Conservation (phyloP, 192 early-diverging fungal species). For the Linnemannia exigua region DNA sequence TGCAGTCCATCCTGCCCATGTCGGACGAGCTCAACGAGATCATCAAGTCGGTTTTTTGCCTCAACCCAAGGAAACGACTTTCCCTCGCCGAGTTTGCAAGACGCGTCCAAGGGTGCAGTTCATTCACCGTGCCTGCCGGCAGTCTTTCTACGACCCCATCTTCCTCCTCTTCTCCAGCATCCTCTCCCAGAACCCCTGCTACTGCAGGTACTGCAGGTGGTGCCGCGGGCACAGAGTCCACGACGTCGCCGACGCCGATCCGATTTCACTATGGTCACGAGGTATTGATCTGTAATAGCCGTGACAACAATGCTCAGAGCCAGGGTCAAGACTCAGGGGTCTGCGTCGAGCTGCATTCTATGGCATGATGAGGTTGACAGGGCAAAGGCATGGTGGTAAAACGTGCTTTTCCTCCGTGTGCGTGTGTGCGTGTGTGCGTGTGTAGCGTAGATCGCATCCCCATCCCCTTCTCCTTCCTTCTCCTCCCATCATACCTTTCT, state of each 20-base stretch:
- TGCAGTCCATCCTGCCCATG: conserved; percentile 70
- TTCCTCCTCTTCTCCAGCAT: background rate
- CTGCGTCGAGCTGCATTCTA: conserved; percentile 20
- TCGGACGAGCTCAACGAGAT: conserved; percentile 73
- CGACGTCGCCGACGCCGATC: background rate
- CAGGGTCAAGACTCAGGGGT: conserved; percentile 33
- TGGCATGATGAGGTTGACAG: conserved; percentile 5
- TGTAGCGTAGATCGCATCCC: background rate
- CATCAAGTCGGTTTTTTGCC: conserved; percentile 61
- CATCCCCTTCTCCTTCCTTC: background rate
- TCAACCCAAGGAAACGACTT: conserved; percentile 62
- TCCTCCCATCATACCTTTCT: background rate
- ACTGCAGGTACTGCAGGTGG: background rate
- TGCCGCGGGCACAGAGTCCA: conserved; percentile 3
- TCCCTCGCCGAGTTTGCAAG: conserved; percentile 55
- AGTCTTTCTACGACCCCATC: background rate
- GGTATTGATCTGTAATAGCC: background rate
- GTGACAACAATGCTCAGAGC: conserved; percentile 7
- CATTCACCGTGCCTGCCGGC: conserved; percentile 52
- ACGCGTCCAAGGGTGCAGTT: conserved; percentile 60
- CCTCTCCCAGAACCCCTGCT: background rate
- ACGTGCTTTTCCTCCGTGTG: background rate
- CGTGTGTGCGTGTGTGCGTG: background rate
- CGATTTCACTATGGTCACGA: conserved; percentile 9
- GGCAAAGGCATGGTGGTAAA: background rate